Conservation (phyloP, 169 alveolate species). For the Eimeria praecox region DNA sequence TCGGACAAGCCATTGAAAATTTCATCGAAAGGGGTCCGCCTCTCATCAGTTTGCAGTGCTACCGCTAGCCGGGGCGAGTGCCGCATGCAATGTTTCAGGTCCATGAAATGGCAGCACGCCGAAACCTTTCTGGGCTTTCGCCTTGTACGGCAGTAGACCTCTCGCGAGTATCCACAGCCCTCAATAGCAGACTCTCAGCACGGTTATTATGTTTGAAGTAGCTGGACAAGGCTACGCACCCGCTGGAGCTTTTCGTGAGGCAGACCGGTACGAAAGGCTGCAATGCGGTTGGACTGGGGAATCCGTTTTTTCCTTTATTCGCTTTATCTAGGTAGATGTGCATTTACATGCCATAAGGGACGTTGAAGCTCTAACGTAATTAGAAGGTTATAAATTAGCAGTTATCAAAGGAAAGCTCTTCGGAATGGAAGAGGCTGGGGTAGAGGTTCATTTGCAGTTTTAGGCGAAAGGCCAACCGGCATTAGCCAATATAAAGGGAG, state of each 20-base stretch:
- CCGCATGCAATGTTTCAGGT: background rate
- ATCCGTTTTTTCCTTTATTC: slow-evolving; percentile 18
- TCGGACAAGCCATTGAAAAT: slow-evolving; percentile 32
- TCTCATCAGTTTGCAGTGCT: slow-evolving; percentile 36
- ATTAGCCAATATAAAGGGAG: background rate
- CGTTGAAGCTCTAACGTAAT: background rate
- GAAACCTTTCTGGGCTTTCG: background rate
- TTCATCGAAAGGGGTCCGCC: background rate
- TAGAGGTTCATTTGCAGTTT: background rate
- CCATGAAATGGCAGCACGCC: background rate
- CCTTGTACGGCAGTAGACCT: background rate
- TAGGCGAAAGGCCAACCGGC: background rate
- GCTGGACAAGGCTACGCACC: slow-evolving; percentile 7
- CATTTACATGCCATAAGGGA: background rate
- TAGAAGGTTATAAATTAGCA: background rate
- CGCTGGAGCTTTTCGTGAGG: slow-evolving; percentile 42
- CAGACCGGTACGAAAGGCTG: slow-evolving; percentile 15
- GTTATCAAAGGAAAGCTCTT: background rate
- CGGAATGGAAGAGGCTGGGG: background rate
- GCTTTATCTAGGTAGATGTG: background rate
- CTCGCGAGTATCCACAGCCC: slow-evolving; percentile 4
- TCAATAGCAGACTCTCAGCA: slow-evolving; percentile 39
- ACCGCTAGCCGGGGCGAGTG: slow-evolving; percentile 7
- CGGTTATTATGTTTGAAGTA: slow-evolving; percentile 23
- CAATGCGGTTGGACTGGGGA: slow-evolving; percentile 25